Base-by-base conservation (phyloP, 306 rosid species). In the Coriaria nepalensis region DNA sequence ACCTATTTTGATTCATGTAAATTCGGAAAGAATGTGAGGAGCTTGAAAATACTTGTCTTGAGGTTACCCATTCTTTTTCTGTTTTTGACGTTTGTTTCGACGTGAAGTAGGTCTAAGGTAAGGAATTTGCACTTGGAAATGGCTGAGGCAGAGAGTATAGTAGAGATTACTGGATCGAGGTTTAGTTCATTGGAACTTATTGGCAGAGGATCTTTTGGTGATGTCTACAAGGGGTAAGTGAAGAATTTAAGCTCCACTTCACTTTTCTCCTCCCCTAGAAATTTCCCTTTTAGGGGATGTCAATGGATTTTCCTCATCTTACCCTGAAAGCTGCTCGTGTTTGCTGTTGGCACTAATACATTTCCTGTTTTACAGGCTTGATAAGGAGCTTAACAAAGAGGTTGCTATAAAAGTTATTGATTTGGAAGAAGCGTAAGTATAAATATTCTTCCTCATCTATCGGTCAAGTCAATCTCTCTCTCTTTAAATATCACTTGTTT, bases 381-480 rank as follows among this genome's bases (percentile, higher is more conserved):
- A 92, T 73, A 82, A 45, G 73, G 94, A 86, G 65, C 88, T 79
- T 52, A 82, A 79, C 76, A 92, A 71, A 76, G 80, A 68, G 66
- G 96, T 92, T 13, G 99, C 99, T 43, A 86, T 92, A 45, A 92
- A 92, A 86, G 94, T 92, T 53, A 92, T 92, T 11, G 99, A 92
- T 78, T 76, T 92, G 79, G 99, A 92, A 69, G 96, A 92, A 54
- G 73, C 99, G 99, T 92, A 82, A 82, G 99, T 80, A 53, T 44
- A 70, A 14, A 54, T 12, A 46, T 12, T 49, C 50, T 13, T 11
- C 33, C 6, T 43, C 13, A 12, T 55, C 20, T 29, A 41, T 7
- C 14, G 1, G 29, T 20, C 29, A 1, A 20, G 29, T 3, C 29
- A 20, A 1, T 20, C 29, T 20, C 29, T 20, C 29, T 20, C 29